Percentiles rank a stretch among this genome's conserved stretches.
Conservation (phyloP, 2,329 filamentous ascomycete species). For the Cordyceps javanica region DNA sequence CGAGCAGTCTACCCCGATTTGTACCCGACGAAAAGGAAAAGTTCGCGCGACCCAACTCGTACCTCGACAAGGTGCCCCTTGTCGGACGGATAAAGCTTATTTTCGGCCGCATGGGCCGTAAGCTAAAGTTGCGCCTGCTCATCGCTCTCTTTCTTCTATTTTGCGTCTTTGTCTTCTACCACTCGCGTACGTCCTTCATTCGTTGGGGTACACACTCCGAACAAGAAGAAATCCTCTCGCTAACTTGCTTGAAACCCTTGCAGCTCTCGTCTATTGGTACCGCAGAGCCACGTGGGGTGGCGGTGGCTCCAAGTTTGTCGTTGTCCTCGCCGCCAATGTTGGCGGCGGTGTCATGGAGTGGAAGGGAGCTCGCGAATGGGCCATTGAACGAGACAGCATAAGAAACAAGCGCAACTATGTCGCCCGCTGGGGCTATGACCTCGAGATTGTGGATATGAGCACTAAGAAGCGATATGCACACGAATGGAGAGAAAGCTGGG, state of each 20-base stretch:
- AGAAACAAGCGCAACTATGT: constrained; percentile 91
- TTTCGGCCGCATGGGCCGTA: constrained; percentile 52
- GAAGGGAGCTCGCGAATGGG: constrained; percentile 97
- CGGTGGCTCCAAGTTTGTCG: constrained; percentile 84
- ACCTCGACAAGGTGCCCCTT: constrained; percentile 38
- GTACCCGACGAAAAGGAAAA: constrained; percentile 71
- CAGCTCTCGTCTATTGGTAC: constrained; percentile 56
- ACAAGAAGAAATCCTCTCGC: no score
- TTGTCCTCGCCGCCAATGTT: constrained; percentile 88
- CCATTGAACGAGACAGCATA: constrained; percentile 92
- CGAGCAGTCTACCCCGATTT: constrained; percentile 71
- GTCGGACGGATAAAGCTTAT: constrained; percentile 41
- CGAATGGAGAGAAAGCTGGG: constrained; percentile 99
- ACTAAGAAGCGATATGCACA: constrained; percentile 98
- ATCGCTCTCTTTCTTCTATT: constrained; percentile 54
- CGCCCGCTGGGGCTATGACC: constrained; percentile 82
- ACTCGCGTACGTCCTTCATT: constrained; percentile 65
- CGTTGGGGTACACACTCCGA: no score
- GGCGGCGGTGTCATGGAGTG: constrained; percentile 98
- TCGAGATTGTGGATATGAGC: constrained; percentile 97
- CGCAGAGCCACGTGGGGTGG: constrained; percentile 68
- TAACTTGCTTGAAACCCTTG: background rate
- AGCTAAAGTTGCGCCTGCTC: constrained; percentile 57
- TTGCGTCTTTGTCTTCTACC: constrained; percentile 60
- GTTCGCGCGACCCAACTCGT: constrained; percentile 52